A percentile compares a stretch with the other conserved stretches of the same genome.
Conservation (phyloP, 805 yeast species). For the Candida chilensis region DNA sequence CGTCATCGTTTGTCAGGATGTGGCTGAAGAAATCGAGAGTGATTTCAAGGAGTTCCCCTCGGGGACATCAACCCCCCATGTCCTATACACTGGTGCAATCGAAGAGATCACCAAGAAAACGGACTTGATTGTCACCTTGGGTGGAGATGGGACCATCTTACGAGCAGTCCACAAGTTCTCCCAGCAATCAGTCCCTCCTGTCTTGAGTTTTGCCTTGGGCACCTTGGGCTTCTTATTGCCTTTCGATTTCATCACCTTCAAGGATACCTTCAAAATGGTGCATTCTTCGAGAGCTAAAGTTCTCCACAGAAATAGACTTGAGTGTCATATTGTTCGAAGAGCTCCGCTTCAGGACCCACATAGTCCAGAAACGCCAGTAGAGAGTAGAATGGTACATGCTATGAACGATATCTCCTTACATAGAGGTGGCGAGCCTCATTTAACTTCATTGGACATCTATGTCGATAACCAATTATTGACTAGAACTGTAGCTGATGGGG, state of each 20-base stretch:
- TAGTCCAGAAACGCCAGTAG: constrained; percentile 7
- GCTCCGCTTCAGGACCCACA: constrained; percentile 14
- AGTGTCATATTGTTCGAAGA: constrained; percentile 50
- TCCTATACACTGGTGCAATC: constrained; percentile 49
- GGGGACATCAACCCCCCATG: constrained; percentile 18
- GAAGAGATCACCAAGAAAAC: constrained; percentile 55
- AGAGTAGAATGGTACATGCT: constrained; percentile 48
- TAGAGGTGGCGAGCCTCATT: constrained; percentile 81
- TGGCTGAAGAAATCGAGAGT: constrained; percentile 52
- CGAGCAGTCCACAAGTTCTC: constrained; percentile 77
- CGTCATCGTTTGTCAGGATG: constrained; percentile 68
- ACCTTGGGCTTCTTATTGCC: constrained; percentile 87
- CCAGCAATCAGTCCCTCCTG: constrained; percentile 74
- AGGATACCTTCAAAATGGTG: constrained; percentile 54
- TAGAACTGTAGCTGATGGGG: constrained; percentile 88
- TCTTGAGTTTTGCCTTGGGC: constrained; percentile 81
- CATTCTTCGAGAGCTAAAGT: constrained; percentile 63
- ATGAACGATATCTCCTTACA: constrained; percentile 90
- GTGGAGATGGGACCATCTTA: constrained; percentile 95
- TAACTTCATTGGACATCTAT: constrained; percentile 75
- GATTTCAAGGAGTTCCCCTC: constrained; percentile 11
- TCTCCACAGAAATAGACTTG: constrained; percentile 68
- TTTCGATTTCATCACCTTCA: constrained; percentile 61
- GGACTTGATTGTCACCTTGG: constrained; percentile 77
- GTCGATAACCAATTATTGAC: constrained; percentile 82